Conservation (phyloP, 2,329 filamentous ascomycete genomes). For the Pseudogymnoascus sp. region DNA sequence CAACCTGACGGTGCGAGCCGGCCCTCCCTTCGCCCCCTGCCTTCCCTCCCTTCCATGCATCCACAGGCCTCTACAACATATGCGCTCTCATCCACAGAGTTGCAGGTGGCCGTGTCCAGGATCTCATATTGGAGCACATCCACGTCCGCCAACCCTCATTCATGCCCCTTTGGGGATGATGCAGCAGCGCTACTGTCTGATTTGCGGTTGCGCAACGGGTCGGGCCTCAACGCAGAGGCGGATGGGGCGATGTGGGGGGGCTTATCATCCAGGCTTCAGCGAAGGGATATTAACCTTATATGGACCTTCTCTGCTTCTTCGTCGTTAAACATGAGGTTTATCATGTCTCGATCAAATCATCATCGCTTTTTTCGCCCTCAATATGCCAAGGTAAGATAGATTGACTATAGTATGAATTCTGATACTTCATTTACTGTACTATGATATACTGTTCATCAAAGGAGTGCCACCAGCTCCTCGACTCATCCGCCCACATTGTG, state of each 20-base stretch:
- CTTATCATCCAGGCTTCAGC: background rate
- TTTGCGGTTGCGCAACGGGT: background rate
- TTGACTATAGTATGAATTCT: background rate
- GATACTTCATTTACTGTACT: slow-evolving; percentile 5
- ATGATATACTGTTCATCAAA: slow-evolving; percentile 3
- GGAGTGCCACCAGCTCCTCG: background rate
- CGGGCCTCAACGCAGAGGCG: slow-evolving; percentile 3
- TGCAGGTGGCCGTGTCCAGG: background rate
- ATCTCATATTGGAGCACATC: background rate
- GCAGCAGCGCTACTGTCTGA: slow-evolving; percentile 4
- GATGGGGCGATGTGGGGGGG: background rate
- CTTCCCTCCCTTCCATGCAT: background rate
- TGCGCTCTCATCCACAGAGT: background rate
- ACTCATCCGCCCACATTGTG: background rate
- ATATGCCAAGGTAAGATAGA: background rate
- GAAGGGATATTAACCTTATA: slow-evolving; percentile 3
- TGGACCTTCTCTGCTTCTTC: slow-evolving; percentile 1
- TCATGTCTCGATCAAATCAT: background rate
- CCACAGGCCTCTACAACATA: background rate
- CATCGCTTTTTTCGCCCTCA: background rate
- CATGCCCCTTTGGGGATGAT: background rate
- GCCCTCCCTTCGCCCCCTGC: background rate
- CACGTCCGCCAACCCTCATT: background rate
- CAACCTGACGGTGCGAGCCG: background rate
- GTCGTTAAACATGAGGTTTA: background rate